phyloP scores from a whole-genome alignment of 371 early-diverging fungal species.

The Actinomortierella wolfii region DNA sequence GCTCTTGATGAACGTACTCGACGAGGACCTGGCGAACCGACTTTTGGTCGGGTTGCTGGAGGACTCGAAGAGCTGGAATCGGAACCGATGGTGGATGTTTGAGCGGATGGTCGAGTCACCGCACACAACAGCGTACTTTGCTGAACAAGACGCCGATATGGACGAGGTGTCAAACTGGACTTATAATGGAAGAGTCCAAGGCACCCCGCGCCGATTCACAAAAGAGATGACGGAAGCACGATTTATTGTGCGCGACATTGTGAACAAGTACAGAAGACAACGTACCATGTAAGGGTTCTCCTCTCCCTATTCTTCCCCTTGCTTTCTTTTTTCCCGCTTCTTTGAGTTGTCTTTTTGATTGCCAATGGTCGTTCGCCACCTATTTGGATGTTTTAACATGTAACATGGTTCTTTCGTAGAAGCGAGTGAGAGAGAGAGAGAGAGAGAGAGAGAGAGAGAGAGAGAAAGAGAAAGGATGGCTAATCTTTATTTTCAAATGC shows the following conservation, averaged over 20 bases:
- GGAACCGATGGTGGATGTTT: slow-evolving; percentile 50
- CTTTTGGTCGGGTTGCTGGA: slow-evolving; percentile 34
- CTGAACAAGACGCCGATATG: slow-evolving; percentile 25
- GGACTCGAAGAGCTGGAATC: slow-evolving; percentile 45
- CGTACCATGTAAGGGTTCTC: slow-evolving; percentile 18
- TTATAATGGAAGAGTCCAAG: slow-evolving; percentile 40
- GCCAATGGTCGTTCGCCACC: too few species aligned
- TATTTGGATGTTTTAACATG: not conserved
- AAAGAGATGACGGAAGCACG: slow-evolving; percentile 47
- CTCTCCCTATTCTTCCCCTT: too few species aligned
- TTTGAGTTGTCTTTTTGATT: too few species aligned
- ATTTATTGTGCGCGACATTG: slow-evolving; percentile 29
- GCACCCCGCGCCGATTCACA: slow-evolving; percentile 24
- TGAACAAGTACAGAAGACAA: slow-evolving; percentile 32
- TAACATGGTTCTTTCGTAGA: not conserved
- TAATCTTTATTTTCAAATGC: not conserved
- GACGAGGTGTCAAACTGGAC: slow-evolving; percentile 37
- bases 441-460: too few species aligned
- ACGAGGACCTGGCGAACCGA: slow-evolving; percentile 36
- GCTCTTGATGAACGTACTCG: slow-evolving; percentile 38
- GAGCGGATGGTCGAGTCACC: slow-evolving; percentile 49
- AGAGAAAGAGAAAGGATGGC: not conserved
- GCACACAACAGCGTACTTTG: slow-evolving; percentile 44
- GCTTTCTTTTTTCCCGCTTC: too few species aligned
- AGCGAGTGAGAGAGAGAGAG: too few species aligned